A percentile compares a stretch with the other conserved stretches of the same genome.
phyloP scores from a whole-genome alignment of 1,139 yeast genomes.

The Pichia sp. region DNA sequence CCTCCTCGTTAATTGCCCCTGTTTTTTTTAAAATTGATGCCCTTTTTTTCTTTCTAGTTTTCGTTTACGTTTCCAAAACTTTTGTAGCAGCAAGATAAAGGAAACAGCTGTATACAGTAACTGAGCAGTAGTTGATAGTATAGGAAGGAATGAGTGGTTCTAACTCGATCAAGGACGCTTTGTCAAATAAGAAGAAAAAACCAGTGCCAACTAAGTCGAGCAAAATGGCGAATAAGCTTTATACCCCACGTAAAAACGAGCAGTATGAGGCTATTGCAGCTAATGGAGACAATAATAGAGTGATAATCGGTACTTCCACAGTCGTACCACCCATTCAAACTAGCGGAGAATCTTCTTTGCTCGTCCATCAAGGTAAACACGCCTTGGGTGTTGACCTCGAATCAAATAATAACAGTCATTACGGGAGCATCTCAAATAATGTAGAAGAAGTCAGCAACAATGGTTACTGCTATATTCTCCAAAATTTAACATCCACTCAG shows the following conservation, averaged over 20 bases:
- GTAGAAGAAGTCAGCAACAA: neutral
- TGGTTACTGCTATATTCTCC: neutral
- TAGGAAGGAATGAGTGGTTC: neutral
- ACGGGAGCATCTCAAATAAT: constrained; percentile 1
- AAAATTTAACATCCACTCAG: neutral
- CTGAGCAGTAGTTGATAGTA: neutral
- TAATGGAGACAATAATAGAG: neutral
- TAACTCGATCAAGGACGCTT: neutral
- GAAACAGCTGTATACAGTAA: too few relatives aligned
- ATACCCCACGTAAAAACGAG: neutral
- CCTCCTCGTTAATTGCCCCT: neutral
- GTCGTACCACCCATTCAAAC: neutral
- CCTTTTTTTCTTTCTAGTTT: neutral
- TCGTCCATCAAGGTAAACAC: neutral
- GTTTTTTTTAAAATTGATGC: neutral
- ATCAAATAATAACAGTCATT: neutral
- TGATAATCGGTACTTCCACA: neutral
- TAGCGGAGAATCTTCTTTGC: neutral
- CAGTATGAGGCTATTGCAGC: neutral
- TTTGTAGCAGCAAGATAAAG: neutral
- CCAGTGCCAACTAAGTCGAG: neutral
- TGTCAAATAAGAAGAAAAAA: neutral
- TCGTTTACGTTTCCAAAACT: neutral
- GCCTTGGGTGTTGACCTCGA: constrained; percentile 5
- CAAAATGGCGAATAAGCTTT: neutral